Base-by-base conservation (phyloP, 257 asterid species). In the Cordia subcordata region DNA sequence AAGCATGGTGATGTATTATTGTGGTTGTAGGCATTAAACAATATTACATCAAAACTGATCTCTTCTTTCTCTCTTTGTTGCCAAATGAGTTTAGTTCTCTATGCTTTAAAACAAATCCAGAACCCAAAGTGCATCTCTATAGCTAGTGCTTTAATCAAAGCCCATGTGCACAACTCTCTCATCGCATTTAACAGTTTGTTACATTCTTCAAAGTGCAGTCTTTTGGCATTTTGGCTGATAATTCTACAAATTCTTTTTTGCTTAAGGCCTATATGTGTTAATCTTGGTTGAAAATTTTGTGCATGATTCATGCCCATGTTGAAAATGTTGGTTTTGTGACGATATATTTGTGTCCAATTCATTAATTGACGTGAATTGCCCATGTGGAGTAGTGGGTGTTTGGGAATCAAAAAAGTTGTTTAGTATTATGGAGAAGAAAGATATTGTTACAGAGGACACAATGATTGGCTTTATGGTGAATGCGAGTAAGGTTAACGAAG, bases 41-140 rank as follows among this genome's bases (percentile, higher is more conserved):
- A n/a, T 49, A 75, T 87, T 40, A 91, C 89, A 10, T 80, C 87
- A 4, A 85, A 87, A 27, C 80, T 90, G 62, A 61, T 90, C 64
- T 67, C 89, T 0, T 94, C 95, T 18, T 69, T 85, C 14, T 80
- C 96, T 0, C 38, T 74, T 38, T 85, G 85, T 72, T 76, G 85
- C 37, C 84, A 72, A 57, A 72, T 77, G 74, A 68, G 37, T 14
- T 42, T 74, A 8, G 85, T 90, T 16, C 22, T 83, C 63, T 75
- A 72, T 38, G 82, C 85, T 39, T 85, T 87, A 63, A 69, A 70
- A 51, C 93, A 81, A 67, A 61, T 85, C 20, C 70, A 51, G 13
- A 19, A 23, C 47, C 89, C 10, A 80, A 81, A 68, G 60, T 77
- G 17, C 80, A 70, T 52, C 69, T 76, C 42, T 85, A 57, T 70